Conservation (phyloP, 169 alveolate genomes). For the Plasmodium gaboni region DNA sequence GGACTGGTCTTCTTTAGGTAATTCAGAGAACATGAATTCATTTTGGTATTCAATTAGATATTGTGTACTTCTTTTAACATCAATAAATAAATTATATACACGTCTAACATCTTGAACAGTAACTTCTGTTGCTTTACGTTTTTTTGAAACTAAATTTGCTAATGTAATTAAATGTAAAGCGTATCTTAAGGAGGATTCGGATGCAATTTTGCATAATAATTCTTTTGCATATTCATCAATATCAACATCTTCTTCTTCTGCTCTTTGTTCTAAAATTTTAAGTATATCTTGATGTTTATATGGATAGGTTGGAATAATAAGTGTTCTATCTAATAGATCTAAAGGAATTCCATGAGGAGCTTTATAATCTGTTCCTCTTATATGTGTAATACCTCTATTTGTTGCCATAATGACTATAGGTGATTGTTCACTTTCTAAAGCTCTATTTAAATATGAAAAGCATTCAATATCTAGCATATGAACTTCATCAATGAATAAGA, state of each 20-base stretch:
- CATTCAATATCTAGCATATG: constrained; percentile 99
- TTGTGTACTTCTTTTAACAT: constrained; percentile 96
- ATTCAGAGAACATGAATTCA: constrained; percentile 93
- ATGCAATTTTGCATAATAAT: constrained; percentile 95
- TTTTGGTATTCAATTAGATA: constrained; percentile 94
- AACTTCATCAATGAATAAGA: constrained; percentile 99
- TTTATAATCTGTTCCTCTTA: constrained; percentile 98
- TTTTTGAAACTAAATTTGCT: constrained; percentile 91
- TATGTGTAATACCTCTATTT: constrained; percentile 97
- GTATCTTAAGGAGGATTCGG: constrained; percentile 96
- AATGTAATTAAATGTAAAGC: constrained; percentile 94
- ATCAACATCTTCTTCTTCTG: constrained; percentile 98
- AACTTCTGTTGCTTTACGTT: constrained; percentile 93
- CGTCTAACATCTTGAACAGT: constrained; percentile 96
- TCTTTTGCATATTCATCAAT: constrained; percentile 96
- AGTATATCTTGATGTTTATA: constrained; percentile 92
- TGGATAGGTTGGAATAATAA: constrained; percentile 98
- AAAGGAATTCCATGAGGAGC: constrained; percentile 99
- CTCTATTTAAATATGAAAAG: constrained; percentile 98
- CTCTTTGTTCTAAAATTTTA: constrained; percentile 95
- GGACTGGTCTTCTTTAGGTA: constrained; percentile 69
- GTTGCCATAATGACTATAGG: constrained; percentile 99
- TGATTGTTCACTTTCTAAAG: constrained; percentile 97
- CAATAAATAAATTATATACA: constrained; percentile 97
- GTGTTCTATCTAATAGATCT: constrained; percentile 97